These are phyloP conservation scores for Fraxinus velutina DNA, from an alignment of 305 asterid species.

Conservation along the genomic window DNA sequence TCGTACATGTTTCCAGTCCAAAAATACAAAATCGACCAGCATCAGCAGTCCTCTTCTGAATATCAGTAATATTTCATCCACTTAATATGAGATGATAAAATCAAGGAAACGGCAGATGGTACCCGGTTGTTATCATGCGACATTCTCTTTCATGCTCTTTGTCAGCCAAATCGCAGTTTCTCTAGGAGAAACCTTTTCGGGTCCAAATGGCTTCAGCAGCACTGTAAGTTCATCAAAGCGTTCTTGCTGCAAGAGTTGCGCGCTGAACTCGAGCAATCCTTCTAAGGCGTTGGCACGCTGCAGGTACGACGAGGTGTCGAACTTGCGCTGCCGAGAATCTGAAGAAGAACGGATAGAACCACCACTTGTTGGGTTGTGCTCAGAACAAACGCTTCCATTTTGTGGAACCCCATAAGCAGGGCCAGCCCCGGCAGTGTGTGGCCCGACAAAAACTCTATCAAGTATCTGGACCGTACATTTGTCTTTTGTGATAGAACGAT, in stretches of 20 bases:
- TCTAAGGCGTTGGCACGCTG: conserved; percentile 92
- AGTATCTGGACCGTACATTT: conserved; percentile 57
- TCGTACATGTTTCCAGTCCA: not conserved
- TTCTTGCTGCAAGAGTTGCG: conserved; percentile 75
- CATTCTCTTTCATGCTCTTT: conserved; percentile 83
- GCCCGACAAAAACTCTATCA: conserved; percentile 17
- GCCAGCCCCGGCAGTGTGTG: not conserved
- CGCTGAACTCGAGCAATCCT: conserved; percentile 92
- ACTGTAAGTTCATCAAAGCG: conserved; percentile 81
- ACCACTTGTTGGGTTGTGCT: conserved; percentile 43
- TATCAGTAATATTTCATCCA: not conserved
- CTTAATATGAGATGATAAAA: not conserved
- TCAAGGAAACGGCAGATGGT: not conserved
- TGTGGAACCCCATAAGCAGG: conserved; percentile 29
- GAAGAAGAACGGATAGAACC: conserved; percentile 55
- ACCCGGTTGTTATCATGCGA: not conserved
- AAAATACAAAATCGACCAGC: not conserved
- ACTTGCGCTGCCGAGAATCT: conserved; percentile 64
- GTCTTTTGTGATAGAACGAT: conserved; percentile 64
- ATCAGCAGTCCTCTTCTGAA: not conserved
- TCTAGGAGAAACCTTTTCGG: conserved; percentile 83
- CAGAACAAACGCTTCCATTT: conserved; percentile 67
- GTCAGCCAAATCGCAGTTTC: conserved; percentile 97
- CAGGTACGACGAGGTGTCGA: conserved; percentile 76
- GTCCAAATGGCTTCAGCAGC: conserved; percentile 85